Conservation (phyloP, 2,329 filamentous ascomycete genomes). For the Paramyrothecium sp. region DNA sequence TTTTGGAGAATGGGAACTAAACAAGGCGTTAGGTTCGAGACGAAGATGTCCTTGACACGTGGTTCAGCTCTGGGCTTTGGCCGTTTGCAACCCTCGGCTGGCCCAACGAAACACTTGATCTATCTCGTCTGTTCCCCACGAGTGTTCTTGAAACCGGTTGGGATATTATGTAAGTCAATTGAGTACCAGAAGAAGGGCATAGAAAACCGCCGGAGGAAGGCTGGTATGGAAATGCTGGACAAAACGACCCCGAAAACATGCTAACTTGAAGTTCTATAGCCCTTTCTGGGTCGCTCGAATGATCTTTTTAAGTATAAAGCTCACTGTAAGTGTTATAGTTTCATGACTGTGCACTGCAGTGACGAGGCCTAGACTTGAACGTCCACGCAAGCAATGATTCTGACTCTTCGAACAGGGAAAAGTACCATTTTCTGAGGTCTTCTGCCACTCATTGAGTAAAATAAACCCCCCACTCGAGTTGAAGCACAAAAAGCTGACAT, state of each 20-base stretch:
- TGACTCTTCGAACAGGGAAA: slow-evolving; percentile 42
- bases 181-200: no score
- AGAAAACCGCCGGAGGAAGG: no score
- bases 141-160: slow-evolving; percentile 89
- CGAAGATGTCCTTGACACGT: slow-evolving; percentile 84
- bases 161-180: slow-evolving; percentile 66
- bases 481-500: no score
- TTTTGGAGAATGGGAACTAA: no score
- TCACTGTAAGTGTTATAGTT: slow-evolving; percentile 70
- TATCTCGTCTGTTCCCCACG: slow-evolving; percentile 84
- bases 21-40: slow-evolving; percentile 56
- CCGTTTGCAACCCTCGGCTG: slow-evolving; percentile 92
- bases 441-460: slow-evolving; percentile 77
- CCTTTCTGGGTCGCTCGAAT: slow-evolving; percentile 95
- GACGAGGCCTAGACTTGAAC: no score
- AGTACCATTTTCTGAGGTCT: slow-evolving; percentile 90
- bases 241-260: no score
- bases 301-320: slow-evolving; percentile 90
- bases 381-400: no score
- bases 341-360: no score
- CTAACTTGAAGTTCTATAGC: neutral
- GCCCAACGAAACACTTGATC: slow-evolving; percentile 75
- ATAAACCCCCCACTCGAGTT: no score
- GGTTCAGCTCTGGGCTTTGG: slow-evolving; percentile 95
- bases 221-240: no score